Conservation (phyloP, 2,329 filamentous ascomycete species). For the Fusarium musae region DNA sequence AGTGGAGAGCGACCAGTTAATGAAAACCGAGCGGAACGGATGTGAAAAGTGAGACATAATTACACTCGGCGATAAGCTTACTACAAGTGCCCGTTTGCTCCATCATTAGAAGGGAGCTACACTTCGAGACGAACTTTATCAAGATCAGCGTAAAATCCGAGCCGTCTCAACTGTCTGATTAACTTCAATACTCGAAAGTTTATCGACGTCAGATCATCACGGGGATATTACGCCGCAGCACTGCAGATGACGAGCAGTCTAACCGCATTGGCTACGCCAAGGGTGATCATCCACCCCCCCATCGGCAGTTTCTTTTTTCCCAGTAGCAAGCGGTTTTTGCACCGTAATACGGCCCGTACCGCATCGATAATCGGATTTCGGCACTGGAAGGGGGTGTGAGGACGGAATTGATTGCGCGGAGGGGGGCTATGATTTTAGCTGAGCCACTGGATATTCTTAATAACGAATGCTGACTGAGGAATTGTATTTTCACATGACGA, state of each 20-base stretch:
- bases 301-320: neutral
- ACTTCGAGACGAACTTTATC: neutral
- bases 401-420: neutral
- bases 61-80: neutral
- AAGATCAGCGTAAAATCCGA: neutral
- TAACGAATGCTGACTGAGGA: accelerated
- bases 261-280: neutral
- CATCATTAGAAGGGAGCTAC: accelerated
- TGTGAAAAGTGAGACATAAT: accelerated
- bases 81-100: neutral
- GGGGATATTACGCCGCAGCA: neutral
- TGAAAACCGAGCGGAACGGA: accelerated
- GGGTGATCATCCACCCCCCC: neutral
- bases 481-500: too few species aligned
- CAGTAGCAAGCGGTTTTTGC: neutral
- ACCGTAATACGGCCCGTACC: neutral
- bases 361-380: neutral
- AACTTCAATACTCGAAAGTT: neutral
- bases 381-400: neutral
- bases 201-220: neutral
- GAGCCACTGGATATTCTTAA: neutral
- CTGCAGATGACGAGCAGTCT: neutral
- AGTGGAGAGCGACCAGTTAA: accelerated
- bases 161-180: neutral
- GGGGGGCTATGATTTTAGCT: neutral